These are phyloP conservation scores for Stenocarpella maydis DNA, from an alignment of 2,329 filamentous ascomycete genomes.

Conservation along the genomic window DNA sequence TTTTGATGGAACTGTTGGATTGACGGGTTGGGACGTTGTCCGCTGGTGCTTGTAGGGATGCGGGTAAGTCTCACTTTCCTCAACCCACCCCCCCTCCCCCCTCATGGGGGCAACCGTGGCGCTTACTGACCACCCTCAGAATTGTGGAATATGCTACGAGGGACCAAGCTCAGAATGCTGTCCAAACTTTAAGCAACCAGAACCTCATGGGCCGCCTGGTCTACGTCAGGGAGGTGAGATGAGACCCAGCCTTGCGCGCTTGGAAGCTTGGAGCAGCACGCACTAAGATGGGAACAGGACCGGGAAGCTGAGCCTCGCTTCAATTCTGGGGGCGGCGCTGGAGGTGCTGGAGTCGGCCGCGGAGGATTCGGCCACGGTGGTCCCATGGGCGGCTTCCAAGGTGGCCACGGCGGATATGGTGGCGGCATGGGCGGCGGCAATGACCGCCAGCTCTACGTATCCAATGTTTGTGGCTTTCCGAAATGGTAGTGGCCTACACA, in stretches of 20 bases:
- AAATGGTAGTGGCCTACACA: neutral
- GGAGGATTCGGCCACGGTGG: slow-evolving; percentile 55
- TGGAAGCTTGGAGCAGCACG: slow-evolving; percentile 14
- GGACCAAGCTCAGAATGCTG: slow-evolving; percentile 98
- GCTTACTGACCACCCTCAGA: slow-evolving; percentile 59
- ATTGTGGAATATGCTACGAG: slow-evolving; percentile 99
- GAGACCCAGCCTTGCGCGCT: neutral
- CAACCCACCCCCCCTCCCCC: no score
- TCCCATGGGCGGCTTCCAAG: slow-evolving; percentile 48
- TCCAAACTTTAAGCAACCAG: slow-evolving; percentile 98
- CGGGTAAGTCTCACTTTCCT: slow-evolving; percentile 75
- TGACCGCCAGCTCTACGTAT: slow-evolving; percentile 93
- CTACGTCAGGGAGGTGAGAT: slow-evolving; percentile 92
- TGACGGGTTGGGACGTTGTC: slow-evolving; percentile 97
- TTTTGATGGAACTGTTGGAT: slow-evolving; percentile 94
- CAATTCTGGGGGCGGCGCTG: slow-evolving; percentile 75
- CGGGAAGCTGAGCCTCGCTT: slow-evolving; percentile 98
- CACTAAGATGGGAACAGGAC: slow-evolving; percentile 66
- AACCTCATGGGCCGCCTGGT: slow-evolving; percentile 98
- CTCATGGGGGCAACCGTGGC: neutral
- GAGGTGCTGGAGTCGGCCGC: slow-evolving; percentile 66
- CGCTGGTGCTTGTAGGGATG: slow-evolving; percentile 96
- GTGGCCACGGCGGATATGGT: slow-evolving; percentile 65
- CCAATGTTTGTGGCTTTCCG: slow-evolving; percentile 74
- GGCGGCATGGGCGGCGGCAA: slow-evolving; percentile 66